These are phyloP conservation scores for Penicillium paradoxum DNA, from an alignment of 495 filamentous ascomycete species.

Conservation along the genomic window DNA sequence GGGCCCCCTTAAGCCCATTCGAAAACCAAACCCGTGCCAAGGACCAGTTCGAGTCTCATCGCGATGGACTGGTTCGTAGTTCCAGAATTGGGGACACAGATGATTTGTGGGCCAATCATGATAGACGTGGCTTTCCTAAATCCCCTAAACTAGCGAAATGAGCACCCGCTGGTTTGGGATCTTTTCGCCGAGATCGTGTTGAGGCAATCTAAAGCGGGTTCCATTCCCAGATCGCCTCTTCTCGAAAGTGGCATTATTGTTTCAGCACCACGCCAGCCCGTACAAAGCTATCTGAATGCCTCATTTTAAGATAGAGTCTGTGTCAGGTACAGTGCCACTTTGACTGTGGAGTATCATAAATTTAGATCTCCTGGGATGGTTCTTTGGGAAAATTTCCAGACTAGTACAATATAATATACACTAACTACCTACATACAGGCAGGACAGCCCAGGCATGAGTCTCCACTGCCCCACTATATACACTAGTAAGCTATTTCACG, in stretches of 20 bases:
- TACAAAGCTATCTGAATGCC: no score
- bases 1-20: neutral
- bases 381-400: no score
- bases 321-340: no score
- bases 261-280: no score
- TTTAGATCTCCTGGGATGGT: no score
- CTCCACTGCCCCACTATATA: no score
- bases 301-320: no score
- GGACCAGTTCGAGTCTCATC: neutral
- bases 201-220: neutral
- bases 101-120: neutral
- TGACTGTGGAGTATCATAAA: no score
- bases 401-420: no score
- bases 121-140: neutral
- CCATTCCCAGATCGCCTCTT: neutral
- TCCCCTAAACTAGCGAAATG: neutral
- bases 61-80: neutral
- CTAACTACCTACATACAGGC: no score
- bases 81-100: neutral
- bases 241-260: neutral
- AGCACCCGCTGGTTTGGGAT: neutral
- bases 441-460: no score
- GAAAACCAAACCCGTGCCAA: neutral
- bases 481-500: no score
- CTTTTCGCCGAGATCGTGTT: neutral